phyloP scores from a whole-genome alignment of 345 rosid genomes.

The Durio zibethinus region DNA sequence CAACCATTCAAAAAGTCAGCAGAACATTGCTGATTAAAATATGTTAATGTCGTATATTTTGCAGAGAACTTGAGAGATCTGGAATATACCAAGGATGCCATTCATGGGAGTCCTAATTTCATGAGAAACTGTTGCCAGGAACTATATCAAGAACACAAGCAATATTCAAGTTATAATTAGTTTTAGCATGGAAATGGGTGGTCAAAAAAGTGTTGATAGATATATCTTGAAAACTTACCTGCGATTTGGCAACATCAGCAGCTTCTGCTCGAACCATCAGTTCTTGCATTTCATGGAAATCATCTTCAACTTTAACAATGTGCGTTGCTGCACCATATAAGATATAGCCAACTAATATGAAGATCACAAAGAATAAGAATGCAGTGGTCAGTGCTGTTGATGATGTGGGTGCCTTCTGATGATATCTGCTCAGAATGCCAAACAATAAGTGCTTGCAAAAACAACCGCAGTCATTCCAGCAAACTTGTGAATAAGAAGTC shows the following conservation, averaged over 20 bases:
- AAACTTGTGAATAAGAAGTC: background rate
- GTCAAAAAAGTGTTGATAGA: background rate
- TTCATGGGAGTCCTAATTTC: conserved; percentile 98
- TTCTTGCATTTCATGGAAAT: conserved; percentile 72
- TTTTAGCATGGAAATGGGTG: background rate
- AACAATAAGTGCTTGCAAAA: conserved; percentile 4
- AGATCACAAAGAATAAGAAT: conserved; percentile 62
- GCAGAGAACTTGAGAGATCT: background rate
- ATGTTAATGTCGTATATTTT: background rate
- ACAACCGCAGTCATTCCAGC: background rate
- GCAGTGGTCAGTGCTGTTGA: conserved; percentile 67
- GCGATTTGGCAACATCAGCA: conserved; percentile 95
- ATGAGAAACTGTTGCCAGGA: conserved; percentile 94
- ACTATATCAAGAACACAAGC: conserved; percentile 38
- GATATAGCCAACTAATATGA: conserved; percentile 71
- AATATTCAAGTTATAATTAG: conserved; percentile 7
- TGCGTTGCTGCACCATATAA: conserved; percentile 67
- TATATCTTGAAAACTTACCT: conserved; percentile 29
- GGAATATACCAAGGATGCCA: conserved; percentile 76
- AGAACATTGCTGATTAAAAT: background rate
- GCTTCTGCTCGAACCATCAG: conserved; percentile 86
- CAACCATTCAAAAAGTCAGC: conserved; percentile 7
- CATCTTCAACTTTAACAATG: conserved; percentile 87
- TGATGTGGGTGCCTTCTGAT: conserved; percentile 66
- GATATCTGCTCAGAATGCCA: conserved; percentile 52